phyloP scores from a whole-genome alignment of 306 rosid genomes.

The Trifolium pratense region DNA sequence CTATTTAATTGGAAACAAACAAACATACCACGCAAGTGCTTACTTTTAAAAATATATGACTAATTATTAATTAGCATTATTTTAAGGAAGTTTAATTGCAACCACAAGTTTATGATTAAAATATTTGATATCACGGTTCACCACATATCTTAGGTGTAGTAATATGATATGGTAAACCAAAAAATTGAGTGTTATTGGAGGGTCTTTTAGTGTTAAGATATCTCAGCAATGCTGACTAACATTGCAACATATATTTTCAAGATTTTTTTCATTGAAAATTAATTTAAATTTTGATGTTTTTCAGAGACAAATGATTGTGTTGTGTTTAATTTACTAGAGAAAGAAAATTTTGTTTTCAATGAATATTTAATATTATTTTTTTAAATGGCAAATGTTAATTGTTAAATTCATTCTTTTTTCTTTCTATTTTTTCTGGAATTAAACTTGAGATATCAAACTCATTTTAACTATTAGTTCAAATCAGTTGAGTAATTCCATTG shows the following conservation, averaged over 20 bases:
- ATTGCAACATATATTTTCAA: not conserved
- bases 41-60: not conserved
- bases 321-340: too few species aligned
- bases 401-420: too few species aligned
- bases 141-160: not conserved
- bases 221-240: slow-evolving; percentile 25
- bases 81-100: not conserved
- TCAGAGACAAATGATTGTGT: not conserved
- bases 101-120: slow-evolving; percentile 2
- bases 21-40: slow-evolving; percentile 5
- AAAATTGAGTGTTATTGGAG: not conserved
- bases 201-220: not conserved
- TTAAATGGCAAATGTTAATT: too few species aligned
- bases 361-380: too few species aligned
- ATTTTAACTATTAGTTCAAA: too few species aligned
- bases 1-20: not conserved
- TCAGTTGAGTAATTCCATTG: too few species aligned
- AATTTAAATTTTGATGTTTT: not conserved
- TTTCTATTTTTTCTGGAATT: too few species aligned
- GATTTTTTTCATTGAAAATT: not conserved
- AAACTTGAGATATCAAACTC: too few species aligned
- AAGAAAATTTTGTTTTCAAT: too few species aligned
- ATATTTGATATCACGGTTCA: not conserved
- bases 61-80: not conserved
- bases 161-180: not conserved